A percentile compares a stretch with the other conserved stretches of the same genome.
These are phyloP conservation scores for Barnettozyma salicaria DNA, from an alignment of 805 yeast species.

Conservation along the genomic window DNA sequence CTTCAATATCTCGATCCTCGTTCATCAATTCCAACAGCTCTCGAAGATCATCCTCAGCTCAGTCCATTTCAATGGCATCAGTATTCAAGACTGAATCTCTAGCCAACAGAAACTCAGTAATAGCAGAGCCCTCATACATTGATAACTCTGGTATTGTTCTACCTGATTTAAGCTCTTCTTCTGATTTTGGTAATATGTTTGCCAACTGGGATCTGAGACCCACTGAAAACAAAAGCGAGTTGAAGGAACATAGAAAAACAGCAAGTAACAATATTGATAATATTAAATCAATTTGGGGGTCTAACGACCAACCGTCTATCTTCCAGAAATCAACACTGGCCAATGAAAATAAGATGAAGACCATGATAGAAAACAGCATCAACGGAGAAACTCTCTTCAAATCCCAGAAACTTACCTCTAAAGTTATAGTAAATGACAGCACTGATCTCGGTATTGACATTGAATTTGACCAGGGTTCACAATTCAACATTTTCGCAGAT, in stretches of 20 bases:
- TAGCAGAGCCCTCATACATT: conserved; percentile 3
- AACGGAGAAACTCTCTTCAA: conserved; percentile 17
- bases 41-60: conserved; percentile 16
- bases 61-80: too few relatives aligned
- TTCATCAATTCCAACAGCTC: conserved; percentile 16
- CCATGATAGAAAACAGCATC: conserved; percentile 12
- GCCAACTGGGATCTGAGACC: conserved; percentile 26
- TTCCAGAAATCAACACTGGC: conserved; percentile 10
- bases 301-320: conserved; percentile 4
- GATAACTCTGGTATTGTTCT: conserved; percentile 17
- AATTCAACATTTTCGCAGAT: conserved; percentile 3
- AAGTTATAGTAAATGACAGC: conserved; percentile 17
- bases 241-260: background rate
- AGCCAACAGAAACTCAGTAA: conserved; percentile 2
- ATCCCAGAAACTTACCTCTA: conserved; percentile 15
- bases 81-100: conserved; percentile 4
- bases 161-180: conserved; percentile 43
- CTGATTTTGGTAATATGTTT: conserved; percentile 43
- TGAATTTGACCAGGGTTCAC: conserved; percentile 19
- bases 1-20: conserved; percentile 21
- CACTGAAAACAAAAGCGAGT: conserved; percentile 1
- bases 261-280: conserved; percentile 2
- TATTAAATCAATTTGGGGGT: conserved; percentile 23
- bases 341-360: conserved; percentile 14
- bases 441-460: conserved; percentile 21